A percentile compares a stretch with the other conserved stretches of the same genome.
phyloP scores from a whole-genome alignment of 495 filamentous ascomycete species.

The Staphylotrichum longicolle region DNA sequence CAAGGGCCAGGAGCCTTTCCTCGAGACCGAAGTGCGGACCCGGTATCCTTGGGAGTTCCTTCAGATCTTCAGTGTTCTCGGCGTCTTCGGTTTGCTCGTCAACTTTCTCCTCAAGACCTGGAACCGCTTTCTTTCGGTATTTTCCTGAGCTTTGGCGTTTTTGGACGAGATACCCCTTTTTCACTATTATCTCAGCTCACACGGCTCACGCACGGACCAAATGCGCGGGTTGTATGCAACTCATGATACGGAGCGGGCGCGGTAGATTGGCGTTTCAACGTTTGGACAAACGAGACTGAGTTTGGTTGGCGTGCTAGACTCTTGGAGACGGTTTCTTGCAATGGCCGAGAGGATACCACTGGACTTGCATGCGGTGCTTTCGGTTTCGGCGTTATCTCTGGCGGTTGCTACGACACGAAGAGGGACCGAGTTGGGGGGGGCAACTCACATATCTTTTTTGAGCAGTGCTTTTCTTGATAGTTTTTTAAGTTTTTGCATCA shows the following conservation, averaged over 20 bases:
- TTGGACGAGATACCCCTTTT: slow-evolving; percentile 16
- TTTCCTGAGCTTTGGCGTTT: slow-evolving; percentile 12
- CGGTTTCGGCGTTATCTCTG: neutral
- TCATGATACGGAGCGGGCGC: neutral
- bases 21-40: slow-evolving; percentile 51
- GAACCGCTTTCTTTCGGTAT: slow-evolving; percentile 16
- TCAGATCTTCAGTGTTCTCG: slow-evolving; percentile 49
- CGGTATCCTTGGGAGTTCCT: slow-evolving; percentile 49
- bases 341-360: neutral
- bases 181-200: too few relatives aligned
- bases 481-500: too few relatives aligned
- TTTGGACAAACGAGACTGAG: neutral
- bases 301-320: neutral
- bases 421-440: neutral
- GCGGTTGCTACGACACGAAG: too few relatives aligned
- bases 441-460: neutral
- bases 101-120: slow-evolving; percentile 35
- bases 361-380: slow-evolving; percentile 12
- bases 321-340: neutral
- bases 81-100: slow-evolving; percentile 35
- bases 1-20: slow-evolving; percentile 39
- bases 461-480: neutral
- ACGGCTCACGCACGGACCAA: neutral
- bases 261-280: neutral
- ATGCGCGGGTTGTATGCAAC: too few relatives aligned